phyloP scores from a whole-genome alignment of 352 stramenopile genomes.

The Pilasporangium apinafurcum region DNA sequence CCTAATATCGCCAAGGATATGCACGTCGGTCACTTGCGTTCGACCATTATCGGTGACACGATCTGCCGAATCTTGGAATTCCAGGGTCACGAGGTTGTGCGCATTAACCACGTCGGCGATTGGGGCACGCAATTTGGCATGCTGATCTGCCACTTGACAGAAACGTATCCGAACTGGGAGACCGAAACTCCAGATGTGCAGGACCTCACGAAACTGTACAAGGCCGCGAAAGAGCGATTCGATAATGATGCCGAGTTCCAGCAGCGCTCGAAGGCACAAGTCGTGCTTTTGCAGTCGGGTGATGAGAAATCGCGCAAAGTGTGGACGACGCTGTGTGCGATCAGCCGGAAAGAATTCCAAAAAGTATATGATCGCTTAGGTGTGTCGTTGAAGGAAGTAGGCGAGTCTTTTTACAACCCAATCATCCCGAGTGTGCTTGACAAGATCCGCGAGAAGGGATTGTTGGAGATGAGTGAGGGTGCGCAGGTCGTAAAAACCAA shows the following conservation, averaged over 20 bases:
- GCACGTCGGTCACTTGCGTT: constrained; percentile 84
- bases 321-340: constrained; percentile 79
- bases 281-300: constrained; percentile 97
- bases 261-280: constrained; percentile 93
- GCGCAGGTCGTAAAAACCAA: constrained; percentile 89
- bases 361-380: constrained; percentile 80
- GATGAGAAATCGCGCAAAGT: constrained; percentile 76
- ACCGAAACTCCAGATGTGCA: constrained; percentile 93
- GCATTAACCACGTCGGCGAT: constrained; percentile 84
- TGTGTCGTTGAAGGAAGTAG: constrained; percentile 73
- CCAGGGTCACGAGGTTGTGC: constrained; percentile 72
- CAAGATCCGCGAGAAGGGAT: constrained; percentile 80
- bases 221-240: constrained; percentile 94
- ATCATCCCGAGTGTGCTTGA: constrained; percentile 85
- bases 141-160: constrained; percentile 99
- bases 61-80: constrained; percentile 87
- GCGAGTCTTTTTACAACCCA: constrained; percentile 85
- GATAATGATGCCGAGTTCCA: constrained; percentile 96
- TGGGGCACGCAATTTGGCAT: constrained; percentile 98
- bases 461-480: constrained; percentile 89
- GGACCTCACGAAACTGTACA: constrained; percentile 93
- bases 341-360: constrained; percentile 80
- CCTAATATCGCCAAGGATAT: constrained; percentile 89
- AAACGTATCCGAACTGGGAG: constrained; percentile 94
- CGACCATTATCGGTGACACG: constrained; percentile 89